These are phyloP conservation scores for Claviceps arundinis DNA, from an alignment of 2,329 filamentous ascomycete species.

Conservation along the genomic window DNA sequence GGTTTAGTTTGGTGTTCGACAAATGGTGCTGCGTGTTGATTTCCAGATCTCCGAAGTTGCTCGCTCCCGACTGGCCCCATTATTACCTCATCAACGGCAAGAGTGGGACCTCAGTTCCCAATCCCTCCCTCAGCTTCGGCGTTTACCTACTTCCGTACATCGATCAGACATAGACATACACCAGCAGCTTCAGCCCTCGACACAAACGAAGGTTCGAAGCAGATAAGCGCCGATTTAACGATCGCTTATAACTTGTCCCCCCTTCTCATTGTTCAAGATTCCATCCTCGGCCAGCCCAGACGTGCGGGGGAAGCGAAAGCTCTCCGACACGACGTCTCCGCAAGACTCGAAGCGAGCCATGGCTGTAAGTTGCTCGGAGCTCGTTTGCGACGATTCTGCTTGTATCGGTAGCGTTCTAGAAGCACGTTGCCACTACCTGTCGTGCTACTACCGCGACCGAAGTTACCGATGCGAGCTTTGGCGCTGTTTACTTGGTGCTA, in stretches of 20 bases:
- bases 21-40: too few species aligned
- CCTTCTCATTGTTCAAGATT: slow-evolving; percentile 18
- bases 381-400: neutral
- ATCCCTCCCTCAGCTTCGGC: neutral
- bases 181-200: neutral
- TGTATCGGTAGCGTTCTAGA: neutral
- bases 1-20: too few species aligned
- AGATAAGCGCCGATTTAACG: neutral
- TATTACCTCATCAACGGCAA: slow-evolving; percentile 6
- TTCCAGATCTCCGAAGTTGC: too few species aligned
- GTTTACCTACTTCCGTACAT: neutral
- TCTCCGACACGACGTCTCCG: slow-evolving; percentile 46
- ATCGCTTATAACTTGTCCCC: neutral
- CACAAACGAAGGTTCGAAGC: neutral
- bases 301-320: slow-evolving; percentile 56
- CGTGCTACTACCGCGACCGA: neutral
- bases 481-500: slow-evolving; percentile 3
- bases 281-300: slow-evolving; percentile 18
- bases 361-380: slow-evolving; percentile 35
- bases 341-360: slow-evolving; percentile 46
- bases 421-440: neutral
- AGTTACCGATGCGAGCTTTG: neutral
- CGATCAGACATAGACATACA: neutral
- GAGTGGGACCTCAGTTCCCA: neutral
- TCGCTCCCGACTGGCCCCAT: neutral